Conservation (phyloP, 768 basidiomycete species). For the Cyclocybe cylindracea region DNA sequence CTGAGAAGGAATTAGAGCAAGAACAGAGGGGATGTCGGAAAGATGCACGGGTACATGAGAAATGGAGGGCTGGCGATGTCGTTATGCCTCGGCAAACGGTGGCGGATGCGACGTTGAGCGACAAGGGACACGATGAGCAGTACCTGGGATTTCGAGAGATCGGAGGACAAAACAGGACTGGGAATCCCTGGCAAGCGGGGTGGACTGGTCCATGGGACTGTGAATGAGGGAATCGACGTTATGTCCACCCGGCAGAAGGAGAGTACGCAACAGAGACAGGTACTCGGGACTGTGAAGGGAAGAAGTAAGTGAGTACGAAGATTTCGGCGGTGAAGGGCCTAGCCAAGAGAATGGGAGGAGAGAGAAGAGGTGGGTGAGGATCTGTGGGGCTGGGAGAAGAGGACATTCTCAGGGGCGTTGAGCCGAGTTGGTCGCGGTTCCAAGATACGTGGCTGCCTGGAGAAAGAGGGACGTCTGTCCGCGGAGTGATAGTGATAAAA, state of each 20-base stretch:
- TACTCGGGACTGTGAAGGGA: neutral
- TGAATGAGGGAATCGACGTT: slow-evolving; percentile 1
- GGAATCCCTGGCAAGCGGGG: neutral
- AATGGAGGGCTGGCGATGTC: no score
- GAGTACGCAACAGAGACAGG: slow-evolving; percentile 1
- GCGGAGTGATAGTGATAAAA: slow-evolving; percentile 2
- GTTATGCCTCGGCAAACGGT: neutral
- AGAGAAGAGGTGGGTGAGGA: neutral
- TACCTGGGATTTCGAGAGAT: no score
- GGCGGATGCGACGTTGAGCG: no score
- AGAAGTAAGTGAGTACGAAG: neutral
- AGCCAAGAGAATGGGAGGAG: slow-evolving; percentile 12
- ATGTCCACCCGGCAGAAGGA: neutral
- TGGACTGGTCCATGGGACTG: slow-evolving; percentile 10
- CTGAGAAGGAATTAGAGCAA: no score
- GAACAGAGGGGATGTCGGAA: no score
- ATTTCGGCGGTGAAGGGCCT: slow-evolving; percentile 8
- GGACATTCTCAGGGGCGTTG: neutral
- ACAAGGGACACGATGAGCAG: no score
- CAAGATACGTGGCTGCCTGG: neutral
- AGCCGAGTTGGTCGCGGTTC: neutral
- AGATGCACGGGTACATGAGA: no score
- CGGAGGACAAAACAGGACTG: neutral
- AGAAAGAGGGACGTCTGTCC: neutral
- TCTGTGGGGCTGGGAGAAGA: neutral